Percentiles rank a stretch among this genome's conserved stretches.
These are phyloP conservation scores for Arthroderma uncinatum DNA, from an alignment of 2,329 filamentous ascomycete genomes.

Conservation along the genomic window DNA sequence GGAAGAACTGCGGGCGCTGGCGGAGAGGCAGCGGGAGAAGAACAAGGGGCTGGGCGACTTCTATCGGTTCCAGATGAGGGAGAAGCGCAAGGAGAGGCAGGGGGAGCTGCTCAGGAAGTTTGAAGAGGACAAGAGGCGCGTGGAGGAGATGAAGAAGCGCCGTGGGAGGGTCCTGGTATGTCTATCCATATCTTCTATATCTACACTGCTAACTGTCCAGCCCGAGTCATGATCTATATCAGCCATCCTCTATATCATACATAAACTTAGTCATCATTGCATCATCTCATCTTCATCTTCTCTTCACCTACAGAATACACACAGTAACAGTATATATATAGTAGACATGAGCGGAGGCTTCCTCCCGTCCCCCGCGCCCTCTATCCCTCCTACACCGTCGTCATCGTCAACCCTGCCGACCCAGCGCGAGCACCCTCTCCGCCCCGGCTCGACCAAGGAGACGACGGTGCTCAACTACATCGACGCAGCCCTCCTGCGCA, in stretches of 20 bases:
- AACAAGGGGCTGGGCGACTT: slow-evolving; percentile 58
- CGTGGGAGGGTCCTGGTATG: slow-evolving; percentile 49
- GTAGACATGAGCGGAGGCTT: too few relatives aligned
- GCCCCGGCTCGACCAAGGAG: slow-evolving; percentile 48
- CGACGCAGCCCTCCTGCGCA: slow-evolving; percentile 41
- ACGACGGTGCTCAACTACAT: slow-evolving; percentile 47
- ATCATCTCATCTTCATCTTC: slow-evolving; percentile 29
- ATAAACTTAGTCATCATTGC: slow-evolving; percentile 19
- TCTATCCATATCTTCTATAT: neutral
- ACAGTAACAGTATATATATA: neutral
- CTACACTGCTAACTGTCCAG: neutral
- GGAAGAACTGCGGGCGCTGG: slow-evolving; percentile 54
- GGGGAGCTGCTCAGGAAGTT: slow-evolving; percentile 58
- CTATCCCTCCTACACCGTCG: too few relatives aligned
- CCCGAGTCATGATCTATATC: neutral
- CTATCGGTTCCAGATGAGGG: slow-evolving; percentile 72
- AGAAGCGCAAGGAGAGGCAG: slow-evolving; percentile 67
- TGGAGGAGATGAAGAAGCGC: slow-evolving; percentile 58
- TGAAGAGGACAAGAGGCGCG: slow-evolving; percentile 62
- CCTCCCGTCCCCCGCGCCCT: too few relatives aligned
- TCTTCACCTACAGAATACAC: neutral
- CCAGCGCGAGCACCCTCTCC: slow-evolving; percentile 43
- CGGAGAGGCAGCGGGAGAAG: slow-evolving; percentile 52
- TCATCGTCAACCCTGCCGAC: slow-evolving; percentile 42
- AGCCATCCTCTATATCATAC: neutral